Base-by-base conservation (phyloP, 2,329 filamentous ascomycete genomes). In the Onygena corvina region DNA sequence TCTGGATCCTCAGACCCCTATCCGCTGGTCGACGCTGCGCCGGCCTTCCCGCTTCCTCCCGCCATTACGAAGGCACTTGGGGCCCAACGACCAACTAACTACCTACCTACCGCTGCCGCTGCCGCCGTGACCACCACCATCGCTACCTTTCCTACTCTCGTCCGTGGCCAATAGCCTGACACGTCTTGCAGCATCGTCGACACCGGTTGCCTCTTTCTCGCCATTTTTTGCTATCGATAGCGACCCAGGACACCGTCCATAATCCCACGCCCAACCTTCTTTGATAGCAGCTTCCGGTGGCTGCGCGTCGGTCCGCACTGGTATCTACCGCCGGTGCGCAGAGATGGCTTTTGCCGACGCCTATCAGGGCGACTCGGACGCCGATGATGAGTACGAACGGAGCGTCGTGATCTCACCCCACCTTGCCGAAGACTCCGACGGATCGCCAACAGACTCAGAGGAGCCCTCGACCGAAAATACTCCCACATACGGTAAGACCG, bases 331-430 rank as follows among this genome's bases (percentile, higher is more conserved):
- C 25, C 38, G 21, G 25, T 20, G 25, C 42, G 20, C 25, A 46
- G 30, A 18, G 25, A 46, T 46, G 46, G 46, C 46, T 18, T 47
- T 36, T 29, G 33, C 46, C 30, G 46, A 47, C 33, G 30, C 30
- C 33, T 79, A 80, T 59, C 75, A 80, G 60, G 76, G 76, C 54
- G 78, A 81, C 58, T 80, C 76, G 46, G 77, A 80, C 59, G 77
- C 77, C 54, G 79, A 81, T 61, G 79, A 81, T 65, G 79, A 82
- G 64, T 81, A 79, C 57, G 78, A 81, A 63, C 71, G 76, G 56
- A 76, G 74, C 57, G 71, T 73, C 52, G 70, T 79, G 60, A 75
- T 75, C 46, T 77, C 75, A 12, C 77, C 77, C 14, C 73, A 71
- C 50, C 63, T 78, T 46, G 72, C 73, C 35, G 71, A 70, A 46